A percentile compares a stretch with the other conserved stretches of the same genome.
phyloP scores from a whole-genome alignment of 202 grass and related monocot genomes.

The Carex arenaria region DNA sequence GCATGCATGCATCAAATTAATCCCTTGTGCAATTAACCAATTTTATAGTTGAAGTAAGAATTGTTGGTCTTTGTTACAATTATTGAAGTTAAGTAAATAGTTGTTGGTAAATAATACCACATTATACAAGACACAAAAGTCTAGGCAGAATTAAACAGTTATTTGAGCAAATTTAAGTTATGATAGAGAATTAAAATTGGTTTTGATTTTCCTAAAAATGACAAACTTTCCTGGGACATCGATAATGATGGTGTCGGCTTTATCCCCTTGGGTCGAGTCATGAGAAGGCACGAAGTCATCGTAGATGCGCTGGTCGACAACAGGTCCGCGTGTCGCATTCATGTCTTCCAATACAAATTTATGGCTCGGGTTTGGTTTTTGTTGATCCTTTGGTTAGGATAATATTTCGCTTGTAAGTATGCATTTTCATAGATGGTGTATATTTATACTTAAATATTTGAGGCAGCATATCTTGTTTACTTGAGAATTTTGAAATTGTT shows the following conservation, averaged over 20 bases:
- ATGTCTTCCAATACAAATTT: conserved; percentile 7
- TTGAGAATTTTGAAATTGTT: conserved; percentile 21
- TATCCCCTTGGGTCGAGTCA: conserved; percentile 26
- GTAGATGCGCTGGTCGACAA: conserved; percentile 26
- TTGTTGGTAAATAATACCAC: neutral
- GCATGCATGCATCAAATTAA: neutral
- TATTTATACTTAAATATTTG: conserved; percentile 6
- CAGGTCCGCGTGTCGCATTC: conserved; percentile 3
- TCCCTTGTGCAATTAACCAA: neutral
- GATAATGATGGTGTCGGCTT: conserved; percentile 32
- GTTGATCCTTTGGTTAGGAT: conserved; percentile 4
- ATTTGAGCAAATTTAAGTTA: neutral
- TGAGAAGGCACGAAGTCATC: conserved; percentile 55
- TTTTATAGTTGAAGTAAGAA: conserved; percentile 5
- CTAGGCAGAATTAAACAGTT: neutral
- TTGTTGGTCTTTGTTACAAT: neutral
- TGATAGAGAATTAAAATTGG: neutral
- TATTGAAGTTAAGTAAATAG: neutral
- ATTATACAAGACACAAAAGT: neutral
- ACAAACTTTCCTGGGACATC: conserved; percentile 33
- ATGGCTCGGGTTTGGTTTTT: neutral
- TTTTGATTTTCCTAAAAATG: neutral
- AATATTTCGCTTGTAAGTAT: neutral
- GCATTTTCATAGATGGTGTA: neutral
- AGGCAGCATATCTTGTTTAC: neutral